Evolutionary conservation across 176 grass and related monocot genomes (phyloP).

Genomic region (Bothriochloa decipiens): DNA sequence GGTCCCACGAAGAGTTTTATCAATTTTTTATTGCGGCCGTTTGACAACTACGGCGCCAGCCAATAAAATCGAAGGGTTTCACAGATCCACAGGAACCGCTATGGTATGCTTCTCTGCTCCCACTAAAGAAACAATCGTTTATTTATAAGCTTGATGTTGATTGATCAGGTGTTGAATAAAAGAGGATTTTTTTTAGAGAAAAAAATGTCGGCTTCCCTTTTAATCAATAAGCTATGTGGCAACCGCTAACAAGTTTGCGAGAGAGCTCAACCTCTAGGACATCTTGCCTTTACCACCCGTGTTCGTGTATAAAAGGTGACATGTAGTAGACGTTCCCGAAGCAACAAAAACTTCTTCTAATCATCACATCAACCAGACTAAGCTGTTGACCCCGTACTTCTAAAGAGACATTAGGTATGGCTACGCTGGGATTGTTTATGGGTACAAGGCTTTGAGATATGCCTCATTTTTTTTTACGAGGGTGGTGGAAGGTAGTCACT

Average conservation of each 20-base stretch:
- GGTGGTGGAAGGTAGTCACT: not conserved
- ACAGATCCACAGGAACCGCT: not conserved
- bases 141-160: too few relatives aligned
- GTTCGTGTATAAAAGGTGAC: too few relatives aligned
- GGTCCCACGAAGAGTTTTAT: too few relatives aligned
- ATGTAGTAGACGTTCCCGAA: not conserved
- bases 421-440: not conserved
- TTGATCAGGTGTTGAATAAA: not conserved
- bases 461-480: not conserved
- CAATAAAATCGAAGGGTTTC: not conserved
- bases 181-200: not conserved
- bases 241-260: too few relatives aligned
- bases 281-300: too few relatives aligned
- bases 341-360: not conserved
- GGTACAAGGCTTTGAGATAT: not conserved
- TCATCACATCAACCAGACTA: not conserved
- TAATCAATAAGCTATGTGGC: not conserved
- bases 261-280: too few relatives aligned
- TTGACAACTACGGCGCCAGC: not conserved
- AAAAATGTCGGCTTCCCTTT: not conserved
- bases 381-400: not conserved
- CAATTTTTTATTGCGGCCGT: too few relatives aligned
- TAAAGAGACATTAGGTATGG: not conserved
- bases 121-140: not conserved
- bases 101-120: not conserved